These are phyloP conservation scores for Lactuca saligna DNA, from an alignment of 129 eudicot genomes.

Conservation along the genomic window DNA sequence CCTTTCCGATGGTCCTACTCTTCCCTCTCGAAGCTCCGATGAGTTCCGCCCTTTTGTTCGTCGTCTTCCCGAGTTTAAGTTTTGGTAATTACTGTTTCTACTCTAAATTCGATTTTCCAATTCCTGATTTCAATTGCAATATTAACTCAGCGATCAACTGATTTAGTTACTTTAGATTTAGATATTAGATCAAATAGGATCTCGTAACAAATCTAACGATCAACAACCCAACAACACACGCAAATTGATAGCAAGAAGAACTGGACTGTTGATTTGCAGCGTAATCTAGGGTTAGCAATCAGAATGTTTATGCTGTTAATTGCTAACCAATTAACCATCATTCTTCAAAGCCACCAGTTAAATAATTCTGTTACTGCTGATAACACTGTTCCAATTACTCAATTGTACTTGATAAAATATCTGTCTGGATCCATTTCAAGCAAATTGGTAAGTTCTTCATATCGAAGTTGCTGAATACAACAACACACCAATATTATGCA, in stretches of 20 bases:
- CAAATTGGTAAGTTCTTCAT: slow-evolving; percentile 12
- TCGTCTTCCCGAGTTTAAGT: slow-evolving; percentile 71
- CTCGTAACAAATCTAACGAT: neutral
- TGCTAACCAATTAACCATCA: neutral
- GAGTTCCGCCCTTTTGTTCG: slow-evolving; percentile 97
- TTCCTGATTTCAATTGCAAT: neutral
- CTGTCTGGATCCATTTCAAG: neutral
- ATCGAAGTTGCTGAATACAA: neutral
- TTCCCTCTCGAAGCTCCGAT: slow-evolving; percentile 64
- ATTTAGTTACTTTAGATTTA: slow-evolving; percentile 15
- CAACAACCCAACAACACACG: neutral
- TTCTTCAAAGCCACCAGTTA: neutral
- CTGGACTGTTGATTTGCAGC: neutral
- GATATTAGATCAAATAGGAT: slow-evolving; percentile 9
- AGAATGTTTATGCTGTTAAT: slow-evolving; percentile 12
- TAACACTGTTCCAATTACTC: slow-evolving; percentile 6
- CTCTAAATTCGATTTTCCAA: neutral
- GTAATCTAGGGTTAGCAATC: slow-evolving; percentile 17
- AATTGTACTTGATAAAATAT: neutral
- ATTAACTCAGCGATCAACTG: neutral
- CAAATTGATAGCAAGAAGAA: neutral
- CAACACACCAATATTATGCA: neutral
- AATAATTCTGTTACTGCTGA: neutral
- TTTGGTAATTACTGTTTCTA: slow-evolving; percentile 43
- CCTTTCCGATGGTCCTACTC: slow-evolving; percentile 54